Evolutionary conservation across 2,329 filamentous ascomycete species (phyloP), one percentile per base, ranked within the genome.

Genomic region (Aureobasidium lini): DNA sequence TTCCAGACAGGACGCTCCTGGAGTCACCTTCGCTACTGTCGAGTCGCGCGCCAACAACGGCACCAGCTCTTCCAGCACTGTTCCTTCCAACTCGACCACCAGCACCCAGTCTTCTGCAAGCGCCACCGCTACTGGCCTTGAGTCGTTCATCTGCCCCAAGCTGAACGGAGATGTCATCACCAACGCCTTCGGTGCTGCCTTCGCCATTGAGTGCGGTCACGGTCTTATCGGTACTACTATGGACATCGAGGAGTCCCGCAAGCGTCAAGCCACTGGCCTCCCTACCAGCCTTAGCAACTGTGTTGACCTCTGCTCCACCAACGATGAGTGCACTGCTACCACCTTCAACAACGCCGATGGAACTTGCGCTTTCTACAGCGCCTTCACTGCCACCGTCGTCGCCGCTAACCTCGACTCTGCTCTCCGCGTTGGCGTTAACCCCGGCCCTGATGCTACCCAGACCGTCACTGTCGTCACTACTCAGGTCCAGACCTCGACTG

Each of bases 21-120:
- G 57, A 15, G 10, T 59, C n/a, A 50, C 37, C 18, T 59, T 59
- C 18, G 57, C 57, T n/a, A 59, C 57, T 31, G 57, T 59, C 32
- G 15, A 34, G 16, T 29, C 31, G n/a, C 39, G 52, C 16, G 9
- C 9, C 31, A 18, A 40, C 53, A 39, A 18, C 43, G 11, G 16
- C 29, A 16, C 39, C 40, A 29, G 34, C 36, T 16, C 48, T 52
- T 34, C 48, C 18, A 16, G 6, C 29, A 18, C 47, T 9, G 9
- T 9, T 32, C 28, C n/a, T 15, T 16, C 5, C 16, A 52, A 40
- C 31, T 52, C 57, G 3, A 36, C 46, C n/a, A 37, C 46, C 43
- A 47, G 31, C 42, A 46, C 53, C 6, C 7, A n/a, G 11, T 57
- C 53, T 37, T 47, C 42, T 2, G 53, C 53, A 29, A 47, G n/a